These are phyloP conservation scores for Pseudocercospora pini-densiflorae DNA, from an alignment of 2,329 filamentous ascomycete species.

Conservation along the genomic window DNA sequence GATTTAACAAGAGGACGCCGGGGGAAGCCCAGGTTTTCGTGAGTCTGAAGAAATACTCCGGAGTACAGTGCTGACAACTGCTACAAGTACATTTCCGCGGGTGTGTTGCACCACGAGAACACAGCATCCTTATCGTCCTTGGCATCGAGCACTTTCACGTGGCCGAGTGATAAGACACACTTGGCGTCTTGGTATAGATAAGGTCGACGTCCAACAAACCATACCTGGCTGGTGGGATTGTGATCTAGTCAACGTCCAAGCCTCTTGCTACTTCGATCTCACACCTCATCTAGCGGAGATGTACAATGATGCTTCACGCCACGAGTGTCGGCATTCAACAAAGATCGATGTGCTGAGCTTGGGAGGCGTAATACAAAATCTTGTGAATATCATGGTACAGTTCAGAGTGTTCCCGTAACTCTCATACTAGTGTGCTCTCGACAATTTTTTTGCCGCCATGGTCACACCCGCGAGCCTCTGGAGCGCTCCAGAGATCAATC, in stretches of 20 bases:
- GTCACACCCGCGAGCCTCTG: slow-evolving; percentile 39
- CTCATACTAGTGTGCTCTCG: neutral
- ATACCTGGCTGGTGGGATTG: neutral
- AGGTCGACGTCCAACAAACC: neutral
- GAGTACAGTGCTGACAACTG: too few relatives aligned
- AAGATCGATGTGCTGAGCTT: neutral
- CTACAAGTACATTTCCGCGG: neutral
- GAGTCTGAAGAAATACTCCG: too few relatives aligned
- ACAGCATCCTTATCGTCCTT: neutral
- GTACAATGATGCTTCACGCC: neutral
- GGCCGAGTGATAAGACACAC: neutral
- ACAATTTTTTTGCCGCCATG: slow-evolving; percentile 2
- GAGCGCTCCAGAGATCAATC: slow-evolving; percentile 73
- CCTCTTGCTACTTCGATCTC: neutral
- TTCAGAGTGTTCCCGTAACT: neutral
- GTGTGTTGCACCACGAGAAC: neutral
- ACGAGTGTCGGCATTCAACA: neutral
- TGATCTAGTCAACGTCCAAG: neutral
- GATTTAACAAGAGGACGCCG: neutral
- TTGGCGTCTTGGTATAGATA: slow-evolving; percentile 7
- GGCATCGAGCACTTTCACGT: slow-evolving; percentile 1
- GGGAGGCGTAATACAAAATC: neutral
- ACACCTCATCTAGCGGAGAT: neutral
- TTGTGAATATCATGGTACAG: neutral
- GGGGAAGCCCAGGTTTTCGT: too few relatives aligned